Base-by-base conservation (phyloP, 306 rosid species). In the Parietaria judaica region DNA sequence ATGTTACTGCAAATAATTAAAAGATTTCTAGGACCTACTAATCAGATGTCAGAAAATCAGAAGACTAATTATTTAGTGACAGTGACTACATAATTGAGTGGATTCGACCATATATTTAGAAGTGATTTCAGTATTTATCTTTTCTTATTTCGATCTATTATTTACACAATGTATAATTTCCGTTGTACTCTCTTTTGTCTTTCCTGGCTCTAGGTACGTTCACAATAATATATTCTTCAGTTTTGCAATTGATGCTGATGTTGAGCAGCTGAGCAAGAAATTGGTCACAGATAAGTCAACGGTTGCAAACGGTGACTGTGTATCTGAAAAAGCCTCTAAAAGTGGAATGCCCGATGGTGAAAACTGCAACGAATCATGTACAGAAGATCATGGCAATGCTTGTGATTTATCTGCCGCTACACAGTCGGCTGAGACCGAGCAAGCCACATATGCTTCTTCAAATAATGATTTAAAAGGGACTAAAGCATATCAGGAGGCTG, bases 381-480 rank as follows among this genome's bases (percentile, higher is more conserved):
- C 74, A 54, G 81, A 48, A 52, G 95, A 79, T 66, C 72, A 59
- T 60, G 67, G 64, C 71, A 81, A 73, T 68, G 65, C 72, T 68
- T 59, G 73, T 54, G 84, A 84, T 65, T 69, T 58, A 63, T 66
- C 88, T 62, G 58, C 85, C 12, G 89, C 84, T 68, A 65, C 86
- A 53, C 94, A 78, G 61, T 77, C 90, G 54, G 82, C 87, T 61
- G 99, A 94, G 73, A 88, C 85, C 53, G 99, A 94, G 86, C 99
- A 94, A 71, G 99, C 99, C 36, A 88, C 99, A 16, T 94, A 88
- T 79, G 99, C 97, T 58, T 88, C 99, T 74, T 97, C 99, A 63
- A 94, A 94, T 80, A 94, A 94, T 69, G 99, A 94, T 94, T 84
- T 94, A 80, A 94, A 86, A 76, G 99, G 99, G 67, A 94, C 99